Percentiles rank a stretch among this genome's conserved stretches.
Conservation (phyloP, 1,284 basidiomycete species). For the Pseudozyma sp. region DNA sequence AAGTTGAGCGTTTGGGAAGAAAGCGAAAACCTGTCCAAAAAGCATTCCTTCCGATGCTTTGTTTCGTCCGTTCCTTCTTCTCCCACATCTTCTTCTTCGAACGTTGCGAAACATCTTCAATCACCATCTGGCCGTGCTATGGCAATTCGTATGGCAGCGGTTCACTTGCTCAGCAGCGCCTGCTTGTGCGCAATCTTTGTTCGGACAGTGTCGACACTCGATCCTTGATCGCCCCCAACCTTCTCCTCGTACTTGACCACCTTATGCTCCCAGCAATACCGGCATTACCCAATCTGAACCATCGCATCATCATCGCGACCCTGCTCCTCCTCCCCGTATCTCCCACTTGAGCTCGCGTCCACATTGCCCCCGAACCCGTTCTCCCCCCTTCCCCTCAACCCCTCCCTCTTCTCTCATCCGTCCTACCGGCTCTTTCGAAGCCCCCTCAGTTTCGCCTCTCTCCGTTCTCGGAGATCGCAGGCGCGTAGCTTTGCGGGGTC, state of each 20-base stretch:
- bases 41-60: background rate
- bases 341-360: background rate
- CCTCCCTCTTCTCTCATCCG: background rate
- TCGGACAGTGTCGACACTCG: too few relatives aligned
- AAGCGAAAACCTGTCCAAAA: background rate
- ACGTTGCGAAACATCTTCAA: too few relatives aligned
- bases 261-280: too few relatives aligned
- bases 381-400: background rate
- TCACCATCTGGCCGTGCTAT: too few relatives aligned
- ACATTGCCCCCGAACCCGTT: too few relatives aligned
- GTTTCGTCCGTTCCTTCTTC: background rate
- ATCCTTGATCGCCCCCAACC: too few relatives aligned
- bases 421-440: constrained; percentile 47
- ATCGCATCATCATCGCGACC: too few relatives aligned
- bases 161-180: too few relatives aligned
- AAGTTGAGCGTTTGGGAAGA: background rate
- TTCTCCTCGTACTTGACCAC: too few relatives aligned
- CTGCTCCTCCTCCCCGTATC: background rate
- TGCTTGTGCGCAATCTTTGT: too few relatives aligned
- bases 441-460: constrained; percentile 46
- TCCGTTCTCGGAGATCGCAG: constrained; percentile 29
- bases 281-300: too few relatives aligned
- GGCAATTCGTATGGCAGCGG: too few relatives aligned
- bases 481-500: constrained; percentile 52
- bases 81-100: constrained; percentile 1